Evolutionary conservation across 495 filamentous ascomycete genomes (phyloP), one percentile per base, ranked within the genome.

Genomic region (Neurospora sp.): DNA sequence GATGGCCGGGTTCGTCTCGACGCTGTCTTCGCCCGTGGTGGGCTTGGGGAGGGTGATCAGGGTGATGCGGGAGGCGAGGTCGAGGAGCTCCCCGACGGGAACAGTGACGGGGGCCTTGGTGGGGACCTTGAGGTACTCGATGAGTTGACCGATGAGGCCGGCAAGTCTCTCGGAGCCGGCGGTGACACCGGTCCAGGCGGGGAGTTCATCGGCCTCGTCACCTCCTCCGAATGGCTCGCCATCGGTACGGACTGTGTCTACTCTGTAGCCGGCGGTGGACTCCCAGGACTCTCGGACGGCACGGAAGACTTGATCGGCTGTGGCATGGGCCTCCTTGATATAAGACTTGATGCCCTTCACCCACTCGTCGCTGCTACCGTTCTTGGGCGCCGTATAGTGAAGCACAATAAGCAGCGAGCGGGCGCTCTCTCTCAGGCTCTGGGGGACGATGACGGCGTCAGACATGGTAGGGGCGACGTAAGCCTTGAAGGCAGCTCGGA

Each of bases 231-330:
- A 76, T 2, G 85, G 84, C 20, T 82, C 82, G 7, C 71, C 48
- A 27, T 86, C 82, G 14, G 81, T 69, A 42, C 82, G 77, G 17
- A 81, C 74, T 6, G 75, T 35, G 69, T 82, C 76, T 12, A 70
- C 72, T 48, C 48, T 78, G 70, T 81, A 82, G 16, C 82, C 83
- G 6, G 81, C 84, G 17, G 84, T 81, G 14, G 92, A 88, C 76
- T 91, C 87, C 92, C 93, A 94, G 72, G 92, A 91, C 76, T 97
- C 93, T 9, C 90, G 78, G 1, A 96, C 83, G 39, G 89, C 87
- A 42, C 94, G 88, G 79, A 96, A 94, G 8, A 96, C 84, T 73
- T 88, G 85, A 76, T 94, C 89, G 45, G 89, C 84, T 16, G 92
- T 91, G n/a, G 77, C 76, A 75, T 97, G 93, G 35, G 87, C 84